Conservation (phyloP, 2,329 filamentous ascomycete species). For the Xylaria sp. region DNA sequence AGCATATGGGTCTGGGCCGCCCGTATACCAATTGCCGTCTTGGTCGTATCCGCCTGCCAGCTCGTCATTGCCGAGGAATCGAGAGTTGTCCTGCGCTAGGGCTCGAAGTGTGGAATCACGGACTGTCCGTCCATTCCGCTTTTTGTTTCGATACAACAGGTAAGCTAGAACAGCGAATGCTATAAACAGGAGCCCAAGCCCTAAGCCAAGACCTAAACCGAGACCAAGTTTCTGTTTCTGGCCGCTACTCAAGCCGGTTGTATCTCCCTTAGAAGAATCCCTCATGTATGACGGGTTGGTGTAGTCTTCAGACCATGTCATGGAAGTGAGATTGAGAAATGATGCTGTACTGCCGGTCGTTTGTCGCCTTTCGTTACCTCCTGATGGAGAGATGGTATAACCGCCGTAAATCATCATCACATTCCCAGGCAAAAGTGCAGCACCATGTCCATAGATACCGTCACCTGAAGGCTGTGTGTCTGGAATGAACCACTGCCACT, state of each 20-base stretch:
- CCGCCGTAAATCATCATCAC: constrained; percentile 76
- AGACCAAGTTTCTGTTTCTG: constrained; percentile 64
- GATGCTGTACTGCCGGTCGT: constrained; percentile 47
- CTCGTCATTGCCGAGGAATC: constrained; percentile 58
- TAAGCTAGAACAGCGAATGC: constrained; percentile 59
- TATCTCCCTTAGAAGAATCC: constrained; percentile 25
- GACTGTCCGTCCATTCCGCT: constrained; percentile 50
- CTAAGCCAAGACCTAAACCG: constrained; percentile 73
- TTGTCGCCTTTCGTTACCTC: constrained; percentile 51
- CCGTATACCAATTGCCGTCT: constrained; percentile 58
- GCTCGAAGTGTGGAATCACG: constrained; percentile 61
- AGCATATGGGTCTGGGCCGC: constrained; percentile 57
- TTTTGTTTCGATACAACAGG: constrained; percentile 63
- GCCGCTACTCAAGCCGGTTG: constrained; percentile 20
- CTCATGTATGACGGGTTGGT: constrained; percentile 55
- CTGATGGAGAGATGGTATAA: constrained; percentile 60
- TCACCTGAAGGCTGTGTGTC: constrained; percentile 57
- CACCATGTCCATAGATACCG: constrained; percentile 72
- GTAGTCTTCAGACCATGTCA: constrained; percentile 64
- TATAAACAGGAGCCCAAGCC: constrained; percentile 68
- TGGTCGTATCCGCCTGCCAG: constrained; percentile 50
- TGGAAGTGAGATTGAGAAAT: constrained; percentile 69
- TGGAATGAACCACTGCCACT: constrained; percentile 79
- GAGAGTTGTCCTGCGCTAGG: constrained; percentile 61
- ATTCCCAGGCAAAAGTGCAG: constrained; percentile 71